Conservation (phyloP, 2,329 filamentous ascomycete species). For the Penicillium sp. region DNA sequence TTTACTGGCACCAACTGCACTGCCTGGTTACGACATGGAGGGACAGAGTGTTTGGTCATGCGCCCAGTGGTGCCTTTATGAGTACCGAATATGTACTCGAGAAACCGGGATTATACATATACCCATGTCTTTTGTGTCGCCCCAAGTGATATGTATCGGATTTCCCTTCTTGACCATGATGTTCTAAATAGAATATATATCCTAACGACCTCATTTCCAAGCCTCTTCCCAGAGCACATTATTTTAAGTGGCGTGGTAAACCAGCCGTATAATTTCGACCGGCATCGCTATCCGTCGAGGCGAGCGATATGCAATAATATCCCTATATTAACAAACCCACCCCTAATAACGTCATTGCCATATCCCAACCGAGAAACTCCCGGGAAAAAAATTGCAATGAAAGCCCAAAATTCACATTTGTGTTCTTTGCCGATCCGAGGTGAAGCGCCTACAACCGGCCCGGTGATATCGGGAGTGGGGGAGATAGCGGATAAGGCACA, state of each 20-base stretch:
- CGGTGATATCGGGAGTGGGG: conserved; percentile 10
- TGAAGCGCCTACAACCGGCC: conserved; percentile 18
- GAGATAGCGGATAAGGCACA: conserved; percentile 3
- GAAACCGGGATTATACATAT: too few relatives aligned
- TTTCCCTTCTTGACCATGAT: too few relatives aligned
- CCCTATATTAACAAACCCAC: neutral
- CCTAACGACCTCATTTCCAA: neutral
- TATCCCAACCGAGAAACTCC: neutral
- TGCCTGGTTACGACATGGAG: too few relatives aligned
- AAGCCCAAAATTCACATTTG: neutral
- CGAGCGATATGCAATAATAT: neutral
- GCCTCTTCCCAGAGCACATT: neutral
- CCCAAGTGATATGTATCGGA: too few relatives aligned
- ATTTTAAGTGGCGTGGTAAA: neutral
- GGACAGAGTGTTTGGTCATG: too few relatives aligned
- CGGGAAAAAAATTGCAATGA: neutral
- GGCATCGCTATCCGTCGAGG: neutral
- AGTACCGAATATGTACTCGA: too few relatives aligned
- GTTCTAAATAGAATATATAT: too few relatives aligned
- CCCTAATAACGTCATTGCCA: neutral
- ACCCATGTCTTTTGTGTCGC: too few relatives aligned
- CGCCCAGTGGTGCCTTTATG: too few relatives aligned
- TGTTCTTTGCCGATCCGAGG: conserved; percentile 6
- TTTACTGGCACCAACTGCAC: too few relatives aligned
- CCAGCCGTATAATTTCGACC: neutral